Percentiles rank a stretch among this genome's conserved stretches.
phyloP scores from a whole-genome alignment of 2,329 filamentous ascomycete species.

The Hypocrella siamensis region DNA sequence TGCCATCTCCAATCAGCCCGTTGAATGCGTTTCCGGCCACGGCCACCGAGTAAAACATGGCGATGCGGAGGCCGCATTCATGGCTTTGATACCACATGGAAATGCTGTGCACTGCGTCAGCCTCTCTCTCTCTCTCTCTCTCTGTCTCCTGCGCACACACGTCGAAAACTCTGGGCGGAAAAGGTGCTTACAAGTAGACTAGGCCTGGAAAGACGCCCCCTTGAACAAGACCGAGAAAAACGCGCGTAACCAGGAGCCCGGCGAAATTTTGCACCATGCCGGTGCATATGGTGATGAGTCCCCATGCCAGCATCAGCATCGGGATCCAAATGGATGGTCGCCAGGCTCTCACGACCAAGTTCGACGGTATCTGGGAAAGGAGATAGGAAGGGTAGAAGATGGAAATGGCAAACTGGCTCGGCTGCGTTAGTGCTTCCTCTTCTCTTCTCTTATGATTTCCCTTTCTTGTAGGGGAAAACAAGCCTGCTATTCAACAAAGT shows the following conservation, averaged over 20 bases:
- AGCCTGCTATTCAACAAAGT: too few relatives aligned
- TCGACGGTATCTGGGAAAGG: conserved; percentile 36
- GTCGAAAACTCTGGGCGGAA: not conserved
- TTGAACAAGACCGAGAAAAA: conserved; percentile 32
- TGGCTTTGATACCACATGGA: conserved; percentile 43
- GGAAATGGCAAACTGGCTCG: conserved; percentile 26
- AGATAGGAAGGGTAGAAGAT: conserved; percentile 40
- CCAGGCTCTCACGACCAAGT: conserved; percentile 38
- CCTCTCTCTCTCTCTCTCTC: not conserved
- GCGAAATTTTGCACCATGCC: conserved; percentile 34
- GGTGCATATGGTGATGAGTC: conserved; percentile 27
- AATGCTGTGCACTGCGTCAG: conserved; percentile 17
- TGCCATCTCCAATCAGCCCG: conserved; percentile 42
- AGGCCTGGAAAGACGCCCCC: conserved; percentile 48
- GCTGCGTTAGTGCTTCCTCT: not conserved
- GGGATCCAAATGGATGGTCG: conserved; percentile 37
- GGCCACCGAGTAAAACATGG: conserved; percentile 41
- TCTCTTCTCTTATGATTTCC: too few relatives aligned
- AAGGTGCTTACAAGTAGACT: conserved; percentile 33
- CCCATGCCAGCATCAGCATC: conserved; percentile 38
- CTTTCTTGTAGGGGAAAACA: too few relatives aligned
- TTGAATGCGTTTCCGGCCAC: conserved; percentile 47
- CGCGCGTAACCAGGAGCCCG: conserved; percentile 31
- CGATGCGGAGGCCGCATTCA: conserved; percentile 46
- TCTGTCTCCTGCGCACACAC: not conserved